A percentile compares a stretch with the other conserved stretches of the same genome.
Evolutionary conservation across 768 basidiomycete genomes (phyloP).

Genomic region (Neoboletus magnificus): DNA sequence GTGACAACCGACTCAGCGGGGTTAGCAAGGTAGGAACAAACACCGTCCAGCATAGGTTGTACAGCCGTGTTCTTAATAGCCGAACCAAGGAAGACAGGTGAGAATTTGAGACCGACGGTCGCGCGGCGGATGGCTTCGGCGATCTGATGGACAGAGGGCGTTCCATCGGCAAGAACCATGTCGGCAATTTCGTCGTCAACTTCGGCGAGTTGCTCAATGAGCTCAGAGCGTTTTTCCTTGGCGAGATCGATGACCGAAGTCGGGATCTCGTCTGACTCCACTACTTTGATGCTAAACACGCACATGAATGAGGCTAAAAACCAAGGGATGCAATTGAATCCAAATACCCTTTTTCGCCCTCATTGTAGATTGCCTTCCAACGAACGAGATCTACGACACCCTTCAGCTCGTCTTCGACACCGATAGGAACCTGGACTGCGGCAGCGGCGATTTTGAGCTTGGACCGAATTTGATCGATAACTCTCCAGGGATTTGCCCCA

Average conservation of each 20-base stretch:
- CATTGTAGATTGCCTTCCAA: conserved; percentile 93
- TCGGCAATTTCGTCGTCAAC: conserved; percentile 96
- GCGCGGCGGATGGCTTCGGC: conserved; percentile 84
- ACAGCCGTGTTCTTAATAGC: conserved; percentile 97
- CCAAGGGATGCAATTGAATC: background rate
- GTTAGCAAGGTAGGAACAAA: conserved; percentile 91
- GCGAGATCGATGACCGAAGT: conserved; percentile 69
- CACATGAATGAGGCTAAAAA: background rate
- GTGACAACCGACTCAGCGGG: conserved; percentile 75
- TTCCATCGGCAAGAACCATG: conserved; percentile 80
- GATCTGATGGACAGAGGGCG: conserved; percentile 69
- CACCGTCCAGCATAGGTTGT: conserved; percentile 90
- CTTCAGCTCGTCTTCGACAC: conserved; percentile 77
- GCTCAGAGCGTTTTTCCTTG: conserved; percentile 79
- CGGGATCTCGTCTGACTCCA: conserved; percentile 87
- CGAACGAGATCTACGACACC: conserved; percentile 94
- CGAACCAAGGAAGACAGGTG: conserved; percentile 95
- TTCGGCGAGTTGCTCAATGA: conserved; percentile 93
- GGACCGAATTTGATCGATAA: conserved; percentile 84
- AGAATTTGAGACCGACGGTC: conserved; percentile 85
- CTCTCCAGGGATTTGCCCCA: conserved; percentile 96
- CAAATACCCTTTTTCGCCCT: conserved; percentile 90
- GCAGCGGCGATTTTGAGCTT: conserved; percentile 93
- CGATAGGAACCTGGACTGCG: conserved; percentile 95
- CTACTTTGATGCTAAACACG: conserved; percentile 60